Base-by-base conservation (phyloP, 306 rosid species). In the Prosopis cineraria region DNA sequence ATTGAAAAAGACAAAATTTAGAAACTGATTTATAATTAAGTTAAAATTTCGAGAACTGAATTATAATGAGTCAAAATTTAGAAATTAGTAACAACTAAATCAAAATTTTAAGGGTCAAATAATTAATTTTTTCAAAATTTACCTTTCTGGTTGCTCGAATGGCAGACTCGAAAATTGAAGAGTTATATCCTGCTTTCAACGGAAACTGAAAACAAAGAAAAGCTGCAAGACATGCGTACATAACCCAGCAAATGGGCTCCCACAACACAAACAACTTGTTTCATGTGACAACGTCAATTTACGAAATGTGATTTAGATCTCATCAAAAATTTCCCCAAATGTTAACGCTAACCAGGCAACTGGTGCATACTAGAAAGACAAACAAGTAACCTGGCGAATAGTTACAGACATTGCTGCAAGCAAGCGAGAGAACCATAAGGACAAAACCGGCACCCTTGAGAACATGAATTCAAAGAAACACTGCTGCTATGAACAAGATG, bases 351-450 rank as follows among this genome's bases (percentile, higher is more conserved):
- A 78, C 79, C 82, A 79, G 83, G 80, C 83, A 78, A 82, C 81
- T 71, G 86, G 81, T 78, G 84, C 89, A 80, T 72, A 62, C 79
- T 84, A 72, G 75, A 81, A 77, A 79, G 85, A 66, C 89, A 83
- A 77, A 82, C 81, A 70, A 80, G 80, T 79, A 80, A 78, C 83
- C 88, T 58, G 84, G 79, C 71, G 87, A 68, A 78, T 84, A 87
- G 93, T 84, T 88, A 84, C 97, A 91, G 88, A 86, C 87, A 79
- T 67, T 86, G 91, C 89, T 74, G 89, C 89, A 84, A 84, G 77
- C 84, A 78, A 83, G 74, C 66, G 70, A 82, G 79, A 77, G 65
- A 83, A 85, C 85, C 76, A 79, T 55, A 75, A 79, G 75, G 85
- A 78, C 88, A 89, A 82, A 91, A 89, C 86, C 87, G 83, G 89